phyloP scores from a whole-genome alignment of 768 basidiomycete species.

The Trametes punicea region DNA sequence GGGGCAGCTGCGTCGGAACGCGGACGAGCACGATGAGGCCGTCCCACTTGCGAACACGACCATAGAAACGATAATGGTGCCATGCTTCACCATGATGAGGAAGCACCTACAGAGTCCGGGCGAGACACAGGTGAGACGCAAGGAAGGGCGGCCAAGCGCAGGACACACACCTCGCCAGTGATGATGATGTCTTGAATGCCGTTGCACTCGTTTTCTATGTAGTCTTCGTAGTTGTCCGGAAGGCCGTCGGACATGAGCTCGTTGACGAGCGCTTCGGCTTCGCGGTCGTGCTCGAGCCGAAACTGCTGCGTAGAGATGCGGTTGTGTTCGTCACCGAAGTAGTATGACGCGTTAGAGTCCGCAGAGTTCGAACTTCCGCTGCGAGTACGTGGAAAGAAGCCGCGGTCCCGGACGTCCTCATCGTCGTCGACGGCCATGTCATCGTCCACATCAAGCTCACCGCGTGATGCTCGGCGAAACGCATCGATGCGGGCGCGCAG shows the following conservation, averaged over 20 bases:
- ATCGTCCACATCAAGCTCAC: constrained; percentile 23
- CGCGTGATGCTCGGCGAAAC: constrained; percentile 8
- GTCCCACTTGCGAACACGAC: constrained; percentile 37
- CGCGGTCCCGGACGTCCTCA: neutral
- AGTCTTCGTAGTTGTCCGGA: constrained; percentile 23
- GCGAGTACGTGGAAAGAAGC: neutral
- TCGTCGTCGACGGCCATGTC: constrained; percentile 1
- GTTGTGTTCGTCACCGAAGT: constrained; percentile 9
- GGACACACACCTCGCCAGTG: constrained; percentile 49
- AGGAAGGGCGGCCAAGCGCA: neutral
- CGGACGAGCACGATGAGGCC: constrained; percentile 38
- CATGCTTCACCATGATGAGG: constrained; percentile 35
- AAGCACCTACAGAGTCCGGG: constrained; percentile 42
- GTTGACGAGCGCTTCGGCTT: constrained; percentile 27
- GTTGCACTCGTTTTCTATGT: constrained; percentile 37
- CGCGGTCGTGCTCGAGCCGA: constrained; percentile 22
- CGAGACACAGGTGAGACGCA: neutral
- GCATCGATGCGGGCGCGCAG: constrained; percentile 10
- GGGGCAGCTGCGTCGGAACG: constrained; percentile 18
- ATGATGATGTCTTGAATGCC: constrained; percentile 62
- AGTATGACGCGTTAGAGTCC: constrained; percentile 18
- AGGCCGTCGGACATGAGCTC: constrained; percentile 21
- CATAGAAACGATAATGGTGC: constrained; percentile 34
- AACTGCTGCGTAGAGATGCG: neutral
- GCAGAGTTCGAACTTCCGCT: constrained; percentile 4